These are phyloP conservation scores for Saksenaea vasiformis DNA, from an alignment of 371 early-diverging fungal genomes.

Conservation along the genomic window DNA sequence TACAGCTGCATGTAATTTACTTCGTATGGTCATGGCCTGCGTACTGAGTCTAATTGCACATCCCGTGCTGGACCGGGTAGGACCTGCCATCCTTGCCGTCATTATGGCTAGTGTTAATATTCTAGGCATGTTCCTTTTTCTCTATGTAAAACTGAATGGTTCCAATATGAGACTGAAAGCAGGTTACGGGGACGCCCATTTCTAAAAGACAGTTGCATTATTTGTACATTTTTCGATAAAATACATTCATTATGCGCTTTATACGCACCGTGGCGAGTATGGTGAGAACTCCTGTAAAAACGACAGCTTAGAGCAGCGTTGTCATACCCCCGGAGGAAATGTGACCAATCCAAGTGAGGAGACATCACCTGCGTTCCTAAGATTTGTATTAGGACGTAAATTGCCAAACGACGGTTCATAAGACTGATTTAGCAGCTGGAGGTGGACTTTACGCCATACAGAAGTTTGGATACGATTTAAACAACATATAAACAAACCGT, in stretches of 20 bases:
- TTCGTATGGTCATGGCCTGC: constrained; percentile 19
- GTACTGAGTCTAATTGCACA: constrained; percentile 10
- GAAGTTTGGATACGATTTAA: too few species aligned
- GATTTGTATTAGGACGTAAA: too few species aligned
- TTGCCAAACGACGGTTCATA: too few species aligned
- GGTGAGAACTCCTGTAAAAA: too few species aligned
- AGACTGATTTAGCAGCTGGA: too few species aligned
- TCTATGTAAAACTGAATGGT: constrained; percentile 11
- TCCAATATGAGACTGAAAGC: background rate
- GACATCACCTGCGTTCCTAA: too few species aligned
- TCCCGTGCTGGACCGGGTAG: constrained; percentile 13
- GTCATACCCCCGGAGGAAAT: too few species aligned
- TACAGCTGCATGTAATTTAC: constrained; percentile 35
- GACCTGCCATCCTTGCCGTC: constrained; percentile 14
- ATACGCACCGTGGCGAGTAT: background rate
- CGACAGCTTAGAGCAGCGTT: too few species aligned
- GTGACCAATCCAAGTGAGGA: too few species aligned
- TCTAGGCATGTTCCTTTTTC: background rate
- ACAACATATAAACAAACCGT: too few species aligned
- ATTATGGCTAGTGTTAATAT: constrained; percentile 12
- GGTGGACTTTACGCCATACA: too few species aligned
- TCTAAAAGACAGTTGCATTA: background rate
- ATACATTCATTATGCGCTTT: background rate
- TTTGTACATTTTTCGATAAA: background rate
- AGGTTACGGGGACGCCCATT: background rate